Base-by-base conservation (phyloP, 2,329 filamentous ascomycete species). In the Colletotrichum sansevieriae region DNA sequence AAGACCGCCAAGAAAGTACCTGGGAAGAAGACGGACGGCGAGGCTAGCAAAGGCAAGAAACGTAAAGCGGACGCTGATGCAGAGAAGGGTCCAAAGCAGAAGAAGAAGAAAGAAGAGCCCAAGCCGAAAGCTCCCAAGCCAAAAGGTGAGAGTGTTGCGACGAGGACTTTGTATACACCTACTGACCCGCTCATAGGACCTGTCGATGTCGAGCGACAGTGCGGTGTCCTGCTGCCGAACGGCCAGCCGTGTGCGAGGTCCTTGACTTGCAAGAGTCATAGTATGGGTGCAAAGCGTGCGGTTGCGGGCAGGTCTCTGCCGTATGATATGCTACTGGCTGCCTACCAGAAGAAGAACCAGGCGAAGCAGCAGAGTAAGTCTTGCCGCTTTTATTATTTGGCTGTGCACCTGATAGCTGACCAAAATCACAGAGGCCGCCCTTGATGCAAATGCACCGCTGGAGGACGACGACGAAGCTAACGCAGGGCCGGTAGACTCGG, bases 301-400 rank as follows among this genome's bases (percentile, higher is more conserved):
- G 95, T 98, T 3, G 92, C 93, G 5, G 95, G 95, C 1, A 87
- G 95, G 70, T 96, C 92, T 51, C 82, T 97, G 68, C 95, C 95
- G 1, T 98, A 98, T 76, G 94, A 97, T 78, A 96, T 97, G 91
- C 83, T 98, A 44, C 85, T 98, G 43, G 90, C 92, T 13, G 91
- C 92, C 8, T 96, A 96, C 76, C 93, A 96, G 79, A 98, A 98
- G 86, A 98, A 98, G 85, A 99, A 99, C 75, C 96, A 98, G 79
- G 96, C 96, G 22, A 97, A 97, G 76, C 93, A 97, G 82, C 96
- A 98, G 80, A 97, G 93, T 95, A 85, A 82, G 91, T 87, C 20
- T 51, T 20, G 9, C 49, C 29, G 20, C 29, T 15, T 3, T 51
- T 15, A 5, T 13, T 20, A 10, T 8, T n/a, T 22, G 20, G 18